Conservation (phyloP, 345 rosid genomes). For the Moricandia arvensis region DNA sequence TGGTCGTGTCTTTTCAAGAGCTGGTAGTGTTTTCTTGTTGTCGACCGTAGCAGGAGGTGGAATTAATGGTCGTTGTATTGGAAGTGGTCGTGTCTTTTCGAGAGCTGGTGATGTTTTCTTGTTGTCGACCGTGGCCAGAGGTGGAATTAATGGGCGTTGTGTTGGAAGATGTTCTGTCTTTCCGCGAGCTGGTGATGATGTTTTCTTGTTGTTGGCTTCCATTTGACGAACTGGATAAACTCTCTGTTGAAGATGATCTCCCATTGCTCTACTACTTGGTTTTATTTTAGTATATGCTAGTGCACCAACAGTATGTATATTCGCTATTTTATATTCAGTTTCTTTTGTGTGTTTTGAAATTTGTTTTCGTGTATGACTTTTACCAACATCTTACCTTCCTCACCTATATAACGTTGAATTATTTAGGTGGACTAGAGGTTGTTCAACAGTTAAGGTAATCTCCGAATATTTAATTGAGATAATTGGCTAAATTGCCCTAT, state of each 20-base stretch:
- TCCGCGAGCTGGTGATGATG: constrained; percentile 27
- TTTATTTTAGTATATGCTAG: background rate
- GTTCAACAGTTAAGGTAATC: constrained; percentile 44
- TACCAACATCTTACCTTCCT: constrained; percentile 46
- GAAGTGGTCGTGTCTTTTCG: constrained; percentile 17
- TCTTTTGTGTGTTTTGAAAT: background rate
- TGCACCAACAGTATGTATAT: constrained; percentile 2
- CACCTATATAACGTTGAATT: constrained; percentile 47
- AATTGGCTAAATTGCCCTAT: no score
- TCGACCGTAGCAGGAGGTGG: constrained; percentile 23
- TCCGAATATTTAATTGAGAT: constrained; percentile 9
- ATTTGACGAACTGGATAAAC: constrained; percentile 47
- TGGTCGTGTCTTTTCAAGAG: constrained; percentile 18
- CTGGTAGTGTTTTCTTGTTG: constrained; percentile 25
- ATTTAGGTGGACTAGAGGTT: constrained; percentile 27
- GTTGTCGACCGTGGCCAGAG: constrained; percentile 29
- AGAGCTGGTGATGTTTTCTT: constrained; percentile 21
- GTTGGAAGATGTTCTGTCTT: constrained; percentile 20
- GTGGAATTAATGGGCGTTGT: constrained; percentile 11
- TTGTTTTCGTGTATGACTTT: constrained; percentile 2
- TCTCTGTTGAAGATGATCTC: constrained; percentile 46
- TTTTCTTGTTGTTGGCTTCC: constrained; percentile 37
- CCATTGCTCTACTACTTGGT: constrained; percentile 34
- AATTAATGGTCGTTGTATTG: constrained; percentile 22
- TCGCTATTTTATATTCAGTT: background rate